These are phyloP conservation scores for Fusarium tuaranense DNA, from an alignment of 2,329 filamentous ascomycete genomes.

Conservation along the genomic window DNA sequence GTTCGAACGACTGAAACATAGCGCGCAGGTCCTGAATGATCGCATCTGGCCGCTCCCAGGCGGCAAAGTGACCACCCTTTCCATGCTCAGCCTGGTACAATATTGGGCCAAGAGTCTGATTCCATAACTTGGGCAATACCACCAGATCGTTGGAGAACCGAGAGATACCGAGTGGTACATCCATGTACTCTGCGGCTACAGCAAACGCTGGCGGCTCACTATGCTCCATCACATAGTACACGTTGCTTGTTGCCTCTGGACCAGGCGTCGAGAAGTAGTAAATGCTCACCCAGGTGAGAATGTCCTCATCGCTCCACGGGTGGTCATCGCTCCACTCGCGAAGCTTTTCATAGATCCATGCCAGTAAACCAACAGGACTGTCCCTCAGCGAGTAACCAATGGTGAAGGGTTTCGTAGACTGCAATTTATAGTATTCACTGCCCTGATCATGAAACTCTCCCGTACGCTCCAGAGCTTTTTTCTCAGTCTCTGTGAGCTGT, in stretches of 20 bases:
- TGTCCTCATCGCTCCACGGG: slow-evolving; percentile 79
- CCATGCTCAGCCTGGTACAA: slow-evolving; percentile 66
- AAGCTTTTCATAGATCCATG: slow-evolving; percentile 86
- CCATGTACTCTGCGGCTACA: not conserved
- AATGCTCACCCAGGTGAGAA: slow-evolving; percentile 78
- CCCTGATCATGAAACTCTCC: slow-evolving; percentile 29
- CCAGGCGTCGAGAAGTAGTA: slow-evolving; percentile 74
- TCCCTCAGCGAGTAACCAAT: slow-evolving; percentile 57
- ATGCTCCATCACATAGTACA: slow-evolving; percentile 77
- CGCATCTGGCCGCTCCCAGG: slow-evolving; percentile 66
- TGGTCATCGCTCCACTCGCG: slow-evolving; percentile 80
- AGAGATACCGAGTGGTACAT: slow-evolving; percentile 59
- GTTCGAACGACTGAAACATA: slow-evolving; percentile 59
- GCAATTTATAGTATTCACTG: slow-evolving; percentile 1
- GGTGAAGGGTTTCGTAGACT: slow-evolving; percentile 10
- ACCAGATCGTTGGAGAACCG: slow-evolving; percentile 69
- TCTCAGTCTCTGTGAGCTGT: not conserved
- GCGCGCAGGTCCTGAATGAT: slow-evolving; percentile 64
- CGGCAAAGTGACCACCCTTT: slow-evolving; percentile 70
- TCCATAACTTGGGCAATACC: slow-evolving; percentile 66
- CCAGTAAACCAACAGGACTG: slow-evolving; percentile 75
- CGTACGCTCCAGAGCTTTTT: not conserved
- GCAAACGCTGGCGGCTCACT: slow-evolving; percentile 23
- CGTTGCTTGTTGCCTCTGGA: slow-evolving; percentile 72
- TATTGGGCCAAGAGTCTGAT: slow-evolving; percentile 67